Percentiles rank a stretch among this genome's conserved stretches.
Conservation (phyloP, 352 stramenopile genomes). For the Lagenidium sp. region DNA sequence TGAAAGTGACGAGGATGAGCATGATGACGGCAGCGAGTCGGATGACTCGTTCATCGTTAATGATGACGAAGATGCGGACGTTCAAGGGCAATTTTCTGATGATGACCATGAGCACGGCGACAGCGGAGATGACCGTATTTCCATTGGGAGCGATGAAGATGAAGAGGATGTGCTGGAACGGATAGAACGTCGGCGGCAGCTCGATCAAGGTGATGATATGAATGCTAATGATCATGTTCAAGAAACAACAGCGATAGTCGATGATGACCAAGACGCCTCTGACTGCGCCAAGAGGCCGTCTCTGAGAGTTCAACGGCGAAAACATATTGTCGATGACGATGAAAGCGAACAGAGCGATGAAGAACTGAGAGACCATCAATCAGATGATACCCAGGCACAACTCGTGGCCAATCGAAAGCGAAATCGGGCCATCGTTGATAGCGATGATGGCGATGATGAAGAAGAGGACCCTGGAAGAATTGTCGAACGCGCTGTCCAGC, state of each 20-base stretch:
- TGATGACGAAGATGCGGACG: constrained; percentile 27
- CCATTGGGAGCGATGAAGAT: constrained; percentile 24
- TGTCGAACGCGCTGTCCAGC: too few species aligned
- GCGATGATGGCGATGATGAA: too few species aligned
- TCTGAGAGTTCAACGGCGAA: constrained; percentile 8
- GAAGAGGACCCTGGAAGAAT: too few species aligned
- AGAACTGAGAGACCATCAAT: background rate
- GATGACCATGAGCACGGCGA: background rate
- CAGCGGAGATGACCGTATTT: constrained; percentile 9
- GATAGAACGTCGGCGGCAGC: background rate
- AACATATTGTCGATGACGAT: constrained; percentile 21
- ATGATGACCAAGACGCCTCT: too few species aligned
- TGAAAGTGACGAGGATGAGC: constrained; percentile 28
- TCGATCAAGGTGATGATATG: too few species aligned
- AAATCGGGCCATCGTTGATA: too few species aligned
- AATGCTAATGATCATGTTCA: too few species aligned
- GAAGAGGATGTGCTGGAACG: constrained; percentile 13
- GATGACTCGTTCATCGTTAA: constrained; percentile 68
- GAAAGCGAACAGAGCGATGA: background rate
- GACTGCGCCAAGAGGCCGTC: too few species aligned
- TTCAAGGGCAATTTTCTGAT: constrained; percentile 15
- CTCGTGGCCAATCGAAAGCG: too few species aligned
- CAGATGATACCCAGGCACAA: too few species aligned
- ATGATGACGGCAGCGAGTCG: constrained; percentile 34
- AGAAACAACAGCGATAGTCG: too few species aligned